Evolutionary conservation across 2,329 filamentous ascomycete species (phyloP).

Genomic region (Nigrospora osmanthi): DNA sequence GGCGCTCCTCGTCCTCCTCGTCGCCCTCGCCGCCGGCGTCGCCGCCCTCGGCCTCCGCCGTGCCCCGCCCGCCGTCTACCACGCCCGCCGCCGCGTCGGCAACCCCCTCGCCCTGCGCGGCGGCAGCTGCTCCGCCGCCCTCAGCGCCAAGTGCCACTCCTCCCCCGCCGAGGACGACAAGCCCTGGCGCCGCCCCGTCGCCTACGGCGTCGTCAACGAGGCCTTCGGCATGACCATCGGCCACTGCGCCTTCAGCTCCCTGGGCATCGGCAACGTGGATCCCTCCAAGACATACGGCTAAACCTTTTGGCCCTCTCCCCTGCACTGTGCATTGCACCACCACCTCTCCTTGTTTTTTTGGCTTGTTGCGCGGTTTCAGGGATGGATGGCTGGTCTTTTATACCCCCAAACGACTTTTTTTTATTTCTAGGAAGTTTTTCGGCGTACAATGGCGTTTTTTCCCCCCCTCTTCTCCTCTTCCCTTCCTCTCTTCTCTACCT

Average conservation of each 20-base stretch:
- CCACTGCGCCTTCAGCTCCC: slow-evolving; percentile 35
- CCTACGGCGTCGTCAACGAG: slow-evolving; percentile 38
- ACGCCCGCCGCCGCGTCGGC: slow-evolving; percentile 27
- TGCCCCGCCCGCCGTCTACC: slow-evolving; percentile 25
- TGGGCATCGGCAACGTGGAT: slow-evolving; percentile 23
- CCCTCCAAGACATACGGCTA: slow-evolving; percentile 29
- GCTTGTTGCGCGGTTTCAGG: no score
- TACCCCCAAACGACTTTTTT: no score
- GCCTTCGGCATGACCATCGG: slow-evolving; percentile 28
- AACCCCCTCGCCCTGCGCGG: slow-evolving; percentile 41
- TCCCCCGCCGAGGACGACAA: slow-evolving; percentile 14
- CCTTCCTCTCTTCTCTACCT: no score
- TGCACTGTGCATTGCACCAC: no score
- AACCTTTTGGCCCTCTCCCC: background rate
- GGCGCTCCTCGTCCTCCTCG: slow-evolving; percentile 30
- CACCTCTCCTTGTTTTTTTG: no score
- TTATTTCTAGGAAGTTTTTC: no score
- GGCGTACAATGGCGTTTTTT: no score
- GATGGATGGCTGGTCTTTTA: no score
- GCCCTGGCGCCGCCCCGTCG: slow-evolving; percentile 27
- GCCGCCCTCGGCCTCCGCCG: slow-evolving; percentile 30
- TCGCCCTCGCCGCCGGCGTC: slow-evolving; percentile 23
- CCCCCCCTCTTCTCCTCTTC: background rate
- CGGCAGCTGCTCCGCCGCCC: slow-evolving; percentile 43
- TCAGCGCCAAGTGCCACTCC: slow-evolving; percentile 40